These are phyloP conservation scores for Scenedesmus sp. DNA, from an alignment of 163 green algal genomes.

Conservation along the genomic window DNA sequence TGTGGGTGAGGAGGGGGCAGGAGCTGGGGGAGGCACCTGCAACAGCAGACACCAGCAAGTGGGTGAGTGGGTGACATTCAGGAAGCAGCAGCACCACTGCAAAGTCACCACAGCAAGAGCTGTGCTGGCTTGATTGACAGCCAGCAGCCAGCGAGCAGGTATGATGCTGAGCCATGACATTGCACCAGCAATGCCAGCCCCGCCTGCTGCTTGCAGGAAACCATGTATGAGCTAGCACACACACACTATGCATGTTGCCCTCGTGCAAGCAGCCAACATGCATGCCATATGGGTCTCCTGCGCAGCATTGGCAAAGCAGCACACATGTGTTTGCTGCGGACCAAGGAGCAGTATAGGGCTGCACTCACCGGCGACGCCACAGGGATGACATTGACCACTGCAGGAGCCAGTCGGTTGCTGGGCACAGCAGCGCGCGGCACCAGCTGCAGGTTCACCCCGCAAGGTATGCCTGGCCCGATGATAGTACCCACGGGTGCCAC, in stretches of 20 bases:
- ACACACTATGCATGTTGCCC: neutral
- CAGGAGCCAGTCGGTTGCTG: neutral
- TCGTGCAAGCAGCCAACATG: neutral
- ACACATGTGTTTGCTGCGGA: neutral
- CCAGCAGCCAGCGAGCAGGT: neutral
- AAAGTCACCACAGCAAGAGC: neutral
- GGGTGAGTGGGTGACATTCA: neutral
- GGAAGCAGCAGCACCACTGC: neutral
- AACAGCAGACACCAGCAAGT: neutral
- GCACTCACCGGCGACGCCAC: neutral
- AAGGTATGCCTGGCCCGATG: conserved; percentile 35
- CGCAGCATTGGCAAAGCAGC: neutral
- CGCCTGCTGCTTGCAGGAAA: neutral
- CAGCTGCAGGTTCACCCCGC: conserved; percentile 22
- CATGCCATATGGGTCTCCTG: neutral
- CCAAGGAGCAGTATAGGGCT: neutral
- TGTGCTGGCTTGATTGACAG: neutral
- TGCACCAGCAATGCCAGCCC: neutral
- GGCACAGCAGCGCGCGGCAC: conserved; percentile 25
- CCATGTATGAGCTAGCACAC: neutral
- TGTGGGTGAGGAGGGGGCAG: neutral
- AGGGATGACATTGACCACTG: conserved; percentile 8
- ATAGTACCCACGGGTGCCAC: conserved; percentile 31
- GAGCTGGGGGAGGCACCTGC: neutral
- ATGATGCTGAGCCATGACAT: neutral